Evolutionary conservation across 352 stramenopile genomes (phyloP).

Genomic region (Phytopythium mirpurense): DNA sequence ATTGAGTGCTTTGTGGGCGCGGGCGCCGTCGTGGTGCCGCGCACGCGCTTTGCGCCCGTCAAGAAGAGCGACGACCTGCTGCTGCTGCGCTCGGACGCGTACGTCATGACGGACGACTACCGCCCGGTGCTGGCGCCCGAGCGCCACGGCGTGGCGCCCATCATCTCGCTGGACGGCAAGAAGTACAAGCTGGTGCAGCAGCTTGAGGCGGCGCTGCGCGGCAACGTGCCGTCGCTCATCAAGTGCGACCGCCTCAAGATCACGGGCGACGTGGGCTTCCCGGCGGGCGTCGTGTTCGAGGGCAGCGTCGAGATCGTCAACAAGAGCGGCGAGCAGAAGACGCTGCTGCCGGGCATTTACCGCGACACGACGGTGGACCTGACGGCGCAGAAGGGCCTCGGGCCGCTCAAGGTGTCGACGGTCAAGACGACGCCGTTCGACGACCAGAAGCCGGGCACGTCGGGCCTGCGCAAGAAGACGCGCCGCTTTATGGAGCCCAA

Average conservation of each 20-base stretch:
- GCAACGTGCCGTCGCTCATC: slow-evolving; percentile 95
- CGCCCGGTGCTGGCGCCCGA: slow-evolving; percentile 94
- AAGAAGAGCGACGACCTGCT: slow-evolving; percentile 88
- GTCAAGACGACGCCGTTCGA: slow-evolving; percentile 90
- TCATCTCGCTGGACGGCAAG: slow-evolving; percentile 95
- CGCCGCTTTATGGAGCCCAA: slow-evolving; percentile 97
- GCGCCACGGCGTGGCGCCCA: slow-evolving; percentile 91
- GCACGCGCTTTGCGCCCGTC: slow-evolving; percentile 84
- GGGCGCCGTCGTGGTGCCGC: slow-evolving; percentile 83
- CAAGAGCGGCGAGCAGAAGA: slow-evolving; percentile 95
- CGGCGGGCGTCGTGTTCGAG: slow-evolving; percentile 89
- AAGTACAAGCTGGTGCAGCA: slow-evolving; percentile 98
- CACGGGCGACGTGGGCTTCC: slow-evolving; percentile 93
- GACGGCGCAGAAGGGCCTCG: slow-evolving; percentile 90
- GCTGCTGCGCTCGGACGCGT: slow-evolving; percentile 96
- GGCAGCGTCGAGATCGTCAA: slow-evolving; percentile 93
- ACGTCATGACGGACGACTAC: slow-evolving; percentile 95
- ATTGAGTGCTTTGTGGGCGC: slow-evolving; percentile 87
- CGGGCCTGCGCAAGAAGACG: slow-evolving; percentile 98
- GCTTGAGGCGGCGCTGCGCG: slow-evolving; percentile 91
- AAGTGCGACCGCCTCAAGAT: slow-evolving; percentile 95
- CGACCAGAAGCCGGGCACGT: slow-evolving; percentile 97
- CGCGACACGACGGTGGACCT: slow-evolving; percentile 95
- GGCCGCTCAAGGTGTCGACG: slow-evolving; percentile 79
- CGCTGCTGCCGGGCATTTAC: slow-evolving; percentile 90